Conservation (phyloP, 768 basidiomycete genomes). For the Cystobasidium ongulense region DNA sequence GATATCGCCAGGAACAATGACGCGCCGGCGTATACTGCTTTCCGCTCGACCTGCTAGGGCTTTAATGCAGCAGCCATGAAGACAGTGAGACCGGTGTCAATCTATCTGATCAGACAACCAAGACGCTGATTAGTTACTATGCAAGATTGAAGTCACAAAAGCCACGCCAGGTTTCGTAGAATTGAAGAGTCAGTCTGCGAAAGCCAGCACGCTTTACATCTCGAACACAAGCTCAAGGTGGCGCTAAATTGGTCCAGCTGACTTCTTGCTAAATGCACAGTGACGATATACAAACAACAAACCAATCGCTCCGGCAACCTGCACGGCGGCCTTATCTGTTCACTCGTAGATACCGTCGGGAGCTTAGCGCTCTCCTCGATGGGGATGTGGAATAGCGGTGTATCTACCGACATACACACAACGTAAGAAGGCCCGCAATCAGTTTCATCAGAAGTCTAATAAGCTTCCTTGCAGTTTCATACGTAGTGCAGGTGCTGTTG, state of each 20-base stretch:
- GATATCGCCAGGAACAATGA: not conserved
- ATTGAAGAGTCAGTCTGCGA: not conserved
- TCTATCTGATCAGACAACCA: not conserved
- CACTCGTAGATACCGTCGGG: constrained; percentile 39
- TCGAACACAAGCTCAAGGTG: no score
- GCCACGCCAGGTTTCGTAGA: constrained; percentile 25
- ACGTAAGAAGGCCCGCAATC: not conserved
- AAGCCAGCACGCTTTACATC: not conserved
- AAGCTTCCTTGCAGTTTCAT: constrained; percentile 33
- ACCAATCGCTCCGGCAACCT: constrained; percentile 23
- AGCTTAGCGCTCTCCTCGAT: constrained; percentile 33
- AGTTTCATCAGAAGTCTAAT: not conserved
- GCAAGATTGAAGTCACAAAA: not conserved
- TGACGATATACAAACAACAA: constrained; percentile 19
- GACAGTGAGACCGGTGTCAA: not conserved
- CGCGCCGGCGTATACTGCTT: no score
- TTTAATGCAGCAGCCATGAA: constrained; percentile 21
- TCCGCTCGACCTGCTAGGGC: constrained; percentile 16
- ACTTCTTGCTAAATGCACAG: not conserved
- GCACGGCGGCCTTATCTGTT: constrained; percentile 39
- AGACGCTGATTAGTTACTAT: not conserved
- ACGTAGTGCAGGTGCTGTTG: constrained; percentile 32
- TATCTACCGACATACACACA: constrained; percentile 28
- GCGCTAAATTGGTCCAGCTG: no score
- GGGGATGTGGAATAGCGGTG: constrained; percentile 32